These are phyloP conservation scores for Claviceps sorghi DNA, from an alignment of 2,329 filamentous ascomycete genomes.

Conservation along the genomic window DNA sequence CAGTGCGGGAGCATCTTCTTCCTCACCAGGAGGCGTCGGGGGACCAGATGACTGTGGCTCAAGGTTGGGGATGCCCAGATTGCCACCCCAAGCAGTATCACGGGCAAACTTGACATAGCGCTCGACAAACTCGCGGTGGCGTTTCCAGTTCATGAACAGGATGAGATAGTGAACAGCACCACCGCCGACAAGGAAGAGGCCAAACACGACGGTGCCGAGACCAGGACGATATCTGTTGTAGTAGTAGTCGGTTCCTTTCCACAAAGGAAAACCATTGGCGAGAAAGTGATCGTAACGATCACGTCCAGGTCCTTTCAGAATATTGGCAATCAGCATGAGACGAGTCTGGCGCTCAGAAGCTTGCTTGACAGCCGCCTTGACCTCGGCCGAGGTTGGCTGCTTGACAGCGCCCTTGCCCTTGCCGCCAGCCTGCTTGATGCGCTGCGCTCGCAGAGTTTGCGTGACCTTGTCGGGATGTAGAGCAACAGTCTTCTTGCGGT, in stretches of 20 bases:
- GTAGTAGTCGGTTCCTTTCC: constrained; percentile 98
- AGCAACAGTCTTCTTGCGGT: constrained; percentile 69
- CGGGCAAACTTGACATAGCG: constrained; percentile 84
- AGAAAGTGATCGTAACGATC: constrained; percentile 94
- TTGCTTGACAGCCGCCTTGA: constrained; percentile 64
- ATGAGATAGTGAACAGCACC: constrained; percentile 79
- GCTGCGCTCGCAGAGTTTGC: constrained; percentile 62
- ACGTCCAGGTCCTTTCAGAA: constrained; percentile 66
- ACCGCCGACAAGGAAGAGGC: constrained; percentile 68
- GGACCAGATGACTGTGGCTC: constrained; percentile 33
- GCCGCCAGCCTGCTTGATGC: constrained; percentile 36
- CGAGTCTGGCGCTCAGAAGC: constrained; percentile 74
- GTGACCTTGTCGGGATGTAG: constrained; percentile 95
- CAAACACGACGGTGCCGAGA: constrained; percentile 66
- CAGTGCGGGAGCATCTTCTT: constrained; percentile 35
- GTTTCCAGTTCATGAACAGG: constrained; percentile 74
- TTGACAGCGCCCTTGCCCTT: constrained; percentile 47
- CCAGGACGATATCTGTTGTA: constrained; percentile 89
- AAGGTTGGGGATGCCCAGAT: constrained; percentile 54
- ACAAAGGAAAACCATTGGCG: constrained; percentile 80
- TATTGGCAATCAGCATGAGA: constrained; percentile 69
- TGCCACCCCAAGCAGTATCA: constrained; percentile 79
- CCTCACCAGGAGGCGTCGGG: constrained; percentile 26
- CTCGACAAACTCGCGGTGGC: constrained; percentile 81
- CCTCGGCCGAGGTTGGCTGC: constrained; percentile 56